Evolutionary conservation across 2,329 filamentous ascomycete genomes (phyloP), one percentile per base, ranked within the genome.

Genomic region (Aspergillus persii): DNA sequence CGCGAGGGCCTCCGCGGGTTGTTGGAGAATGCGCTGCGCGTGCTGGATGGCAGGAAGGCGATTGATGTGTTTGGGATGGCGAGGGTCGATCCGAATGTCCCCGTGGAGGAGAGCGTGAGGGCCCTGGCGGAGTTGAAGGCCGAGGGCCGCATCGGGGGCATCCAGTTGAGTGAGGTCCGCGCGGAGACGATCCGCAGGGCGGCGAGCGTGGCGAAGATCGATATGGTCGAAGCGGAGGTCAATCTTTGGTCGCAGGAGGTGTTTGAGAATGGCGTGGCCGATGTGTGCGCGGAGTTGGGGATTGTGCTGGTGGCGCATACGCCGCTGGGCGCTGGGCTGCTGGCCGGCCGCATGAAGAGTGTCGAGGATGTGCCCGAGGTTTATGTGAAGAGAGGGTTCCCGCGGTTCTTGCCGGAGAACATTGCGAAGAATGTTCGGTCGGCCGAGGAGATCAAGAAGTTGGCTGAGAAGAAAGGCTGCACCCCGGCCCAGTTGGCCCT

Each of bases 251-350:
- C 74, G 11, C 81, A 80, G 0, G 80, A 84, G 8, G 79, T 84
- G 36, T 68, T 85, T 5, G 71, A 79, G 30, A 68, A 66, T 51
- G 65, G 83, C 1, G 74, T 86, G 47, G 80, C 81, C 2, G 78
- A 78, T 2, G 81, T 84, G 0, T 89, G 86, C 67, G 81, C 79
- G 0, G 82, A 93, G 69, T 74, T 89, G 53, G 77, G 80, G 51
- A 91, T 94, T 61, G 87, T 89, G 0, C 77, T 93, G 50, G 76
- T 91, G 36, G 89, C 88, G 0, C 92, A 92, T 75, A 88, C 87
- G 52, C 90, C 91, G 1, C 79, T 93, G 0, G 87, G 89, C 2
- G 79, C 84, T 26, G 82, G 82, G 1, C 67, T 88, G 76, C 71
- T 87, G 58, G 82, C 83, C 0, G 83, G 84, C 0, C 69, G 80